Base-by-base conservation (phyloP, 495 filamentous ascomycete genomes). In the Penicillium riverlandense region DNA sequence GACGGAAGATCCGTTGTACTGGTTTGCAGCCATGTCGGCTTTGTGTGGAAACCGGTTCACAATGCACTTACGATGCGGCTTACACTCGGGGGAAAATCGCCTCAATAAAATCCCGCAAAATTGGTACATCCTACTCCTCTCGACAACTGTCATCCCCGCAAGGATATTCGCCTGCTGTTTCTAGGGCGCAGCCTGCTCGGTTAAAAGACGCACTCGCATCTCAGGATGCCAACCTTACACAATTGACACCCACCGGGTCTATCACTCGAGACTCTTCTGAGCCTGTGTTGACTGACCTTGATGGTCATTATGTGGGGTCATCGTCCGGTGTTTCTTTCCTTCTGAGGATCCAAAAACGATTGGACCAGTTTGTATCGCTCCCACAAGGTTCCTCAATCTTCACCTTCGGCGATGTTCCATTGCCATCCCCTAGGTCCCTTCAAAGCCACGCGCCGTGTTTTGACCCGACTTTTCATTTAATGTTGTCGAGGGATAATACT, bases 251-350 rank as follows among this genome's bases (percentile, higher is more conserved):
- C 15, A 44, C 37, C 9, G 16, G 45, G 4, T 5, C 38, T 30
- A 32, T 22, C 22, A 39, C 44, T 8, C 43, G 44, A 31, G 31
- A 34, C 8, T 60, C 59, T 11, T 57, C 59, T 0, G 53, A 56
- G 43, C 51, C 47, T 12, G 34, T 36, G 7, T 43, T 49, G 11
- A 52, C 45, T 3, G 59, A 63, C 11, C 44, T 54, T 16, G 37
- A 60, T 15, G 59, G 59, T 7, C 54, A 63, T 27, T 59, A 59
- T 34, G 43, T 60, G 31, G 59, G 57, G 1, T 57, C 59, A 4
- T 50, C 59, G 5, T 58, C 57, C 1, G 54, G 57, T 1, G 43
- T 63, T 4, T 57, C 59, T 4, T 63, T 63, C 40, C 56, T 63
- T 8, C 47, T 49, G 9, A 46, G 59, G 9, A 52, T 53, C 8